A percentile compares a stretch with the other conserved stretches of the same genome.
These are phyloP conservation scores for Amanita pallidorosea DNA, from an alignment of 768 basidiomycete genomes.

Conservation along the genomic window DNA sequence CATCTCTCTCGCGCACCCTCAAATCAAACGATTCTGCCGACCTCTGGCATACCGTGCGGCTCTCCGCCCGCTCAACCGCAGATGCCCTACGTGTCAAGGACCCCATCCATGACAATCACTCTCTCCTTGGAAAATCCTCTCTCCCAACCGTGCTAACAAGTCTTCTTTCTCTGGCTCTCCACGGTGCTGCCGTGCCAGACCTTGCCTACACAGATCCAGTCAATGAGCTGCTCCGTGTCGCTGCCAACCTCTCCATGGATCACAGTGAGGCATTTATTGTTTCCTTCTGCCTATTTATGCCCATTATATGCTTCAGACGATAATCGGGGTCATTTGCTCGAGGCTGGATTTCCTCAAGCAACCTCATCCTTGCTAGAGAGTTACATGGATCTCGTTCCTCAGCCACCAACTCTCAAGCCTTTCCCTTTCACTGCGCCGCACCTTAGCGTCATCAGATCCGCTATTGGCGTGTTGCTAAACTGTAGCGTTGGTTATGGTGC, in stretches of 20 bases:
- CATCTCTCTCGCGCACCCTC: neutral
- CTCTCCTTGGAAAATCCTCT: slow-evolving; percentile 50
- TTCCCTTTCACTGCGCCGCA: slow-evolving; percentile 47
- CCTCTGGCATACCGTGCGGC: slow-evolving; percentile 2
- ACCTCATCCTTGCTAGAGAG: slow-evolving; percentile 59
- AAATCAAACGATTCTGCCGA: neutral
- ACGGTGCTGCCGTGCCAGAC: slow-evolving; percentile 34
- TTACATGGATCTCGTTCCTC: slow-evolving; percentile 41
- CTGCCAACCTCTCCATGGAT: slow-evolving; percentile 79
- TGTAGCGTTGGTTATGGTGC: slow-evolving; percentile 67
- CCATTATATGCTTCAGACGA: slow-evolving; percentile 38
- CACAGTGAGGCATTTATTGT: slow-evolving; percentile 39
- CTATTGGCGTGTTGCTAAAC: slow-evolving; percentile 73
- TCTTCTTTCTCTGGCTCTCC: slow-evolving; percentile 45
- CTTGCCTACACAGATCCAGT: slow-evolving; percentile 37
- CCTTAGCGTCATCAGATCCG: slow-evolving; percentile 64
- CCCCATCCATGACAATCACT: slow-evolving; percentile 56
- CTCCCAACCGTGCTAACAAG: slow-evolving; percentile 57
- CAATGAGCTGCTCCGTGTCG: slow-evolving; percentile 65
- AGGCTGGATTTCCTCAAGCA: slow-evolving; percentile 58
- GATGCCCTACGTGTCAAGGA: slow-evolving; percentile 43
- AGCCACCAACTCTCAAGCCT: slow-evolving; percentile 24
- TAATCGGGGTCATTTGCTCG: slow-evolving; percentile 62
- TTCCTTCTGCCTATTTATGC: neutral
- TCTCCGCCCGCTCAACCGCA: neutral